Conservation (phyloP, 2,329 filamentous ascomycete genomes). For the Magnaporthiopsis poae region DNA sequence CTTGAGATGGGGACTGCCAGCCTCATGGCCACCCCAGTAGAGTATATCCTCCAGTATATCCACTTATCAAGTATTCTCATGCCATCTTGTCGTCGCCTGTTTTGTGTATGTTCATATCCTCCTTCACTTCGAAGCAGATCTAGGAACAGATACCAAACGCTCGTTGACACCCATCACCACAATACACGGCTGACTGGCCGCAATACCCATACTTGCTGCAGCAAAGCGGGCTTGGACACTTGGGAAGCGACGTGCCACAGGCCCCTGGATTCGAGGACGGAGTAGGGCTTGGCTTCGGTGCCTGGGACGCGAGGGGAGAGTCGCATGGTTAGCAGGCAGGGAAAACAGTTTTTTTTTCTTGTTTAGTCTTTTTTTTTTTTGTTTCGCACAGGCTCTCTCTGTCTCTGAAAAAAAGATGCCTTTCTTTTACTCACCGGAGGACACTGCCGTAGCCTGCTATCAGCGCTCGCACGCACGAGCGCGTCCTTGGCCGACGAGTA, state of each 20-base stretch:
- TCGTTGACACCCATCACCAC: background rate
- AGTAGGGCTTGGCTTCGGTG: background rate
- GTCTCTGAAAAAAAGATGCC: background rate
- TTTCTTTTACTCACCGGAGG: background rate
- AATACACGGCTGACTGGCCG: background rate
- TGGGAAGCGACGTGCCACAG: background rate
- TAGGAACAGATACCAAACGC: constrained; percentile 1
- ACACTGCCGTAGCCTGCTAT: background rate
- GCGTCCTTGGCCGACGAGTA: background rate
- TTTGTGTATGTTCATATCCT: background rate
- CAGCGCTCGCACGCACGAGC: background rate
- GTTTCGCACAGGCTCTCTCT: too few relatives aligned
- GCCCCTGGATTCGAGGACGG: background rate
- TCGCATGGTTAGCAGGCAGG: background rate
- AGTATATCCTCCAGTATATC: background rate
- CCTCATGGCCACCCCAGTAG: background rate
- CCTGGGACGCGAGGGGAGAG: background rate
- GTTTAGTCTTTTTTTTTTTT: too few relatives aligned
- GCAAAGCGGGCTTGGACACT: background rate
- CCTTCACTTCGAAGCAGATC: background rate
- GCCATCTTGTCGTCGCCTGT: too few relatives aligned
- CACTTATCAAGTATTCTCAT: background rate
- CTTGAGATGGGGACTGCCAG: background rate
- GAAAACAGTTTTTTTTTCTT: too few relatives aligned
- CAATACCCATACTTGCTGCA: constrained; percentile 3